A percentile compares a stretch with the other conserved stretches of the same genome.
phyloP scores from a whole-genome alignment of 176 grass and related monocot species.

The Alopecurus myosuroides region DNA sequence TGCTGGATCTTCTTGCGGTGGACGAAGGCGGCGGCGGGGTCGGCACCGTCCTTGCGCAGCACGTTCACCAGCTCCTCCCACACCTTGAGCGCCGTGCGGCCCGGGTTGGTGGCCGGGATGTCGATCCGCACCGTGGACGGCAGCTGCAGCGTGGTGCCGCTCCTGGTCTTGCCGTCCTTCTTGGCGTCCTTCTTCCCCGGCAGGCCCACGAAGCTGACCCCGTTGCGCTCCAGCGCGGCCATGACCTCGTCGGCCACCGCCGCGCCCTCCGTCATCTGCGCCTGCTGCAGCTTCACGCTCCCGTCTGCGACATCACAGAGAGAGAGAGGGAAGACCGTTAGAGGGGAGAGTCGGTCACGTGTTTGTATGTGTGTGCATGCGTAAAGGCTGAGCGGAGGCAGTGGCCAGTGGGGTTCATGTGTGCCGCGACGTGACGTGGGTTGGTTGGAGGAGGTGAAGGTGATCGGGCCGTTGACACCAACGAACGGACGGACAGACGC shows the following conservation, averaged over 20 bases:
- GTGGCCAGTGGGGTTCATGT: conserved; percentile 18
- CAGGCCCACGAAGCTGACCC: conserved; percentile 61
- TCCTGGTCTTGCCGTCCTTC: conserved; percentile 38
- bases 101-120: conserved; percentile 77
- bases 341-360: no score
- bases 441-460: background rate
- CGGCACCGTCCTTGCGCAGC: conserved; percentile 61
- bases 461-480: background rate
- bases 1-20: conserved; percentile 85
- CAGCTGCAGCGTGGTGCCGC: conserved; percentile 16
- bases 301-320: background rate
- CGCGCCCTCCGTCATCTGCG: conserved; percentile 36
- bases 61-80: conserved; percentile 90
- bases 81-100: conserved; percentile 51
- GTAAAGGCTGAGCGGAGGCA: background rate
- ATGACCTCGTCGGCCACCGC: conserved; percentile 77
- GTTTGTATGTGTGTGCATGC: no score
- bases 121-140: conserved; percentile 61
- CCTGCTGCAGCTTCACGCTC: conserved; percentile 29
- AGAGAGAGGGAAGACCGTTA: no score
- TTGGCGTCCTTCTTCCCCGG: conserved; percentile 28
- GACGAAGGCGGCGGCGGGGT: conserved; percentile 51
- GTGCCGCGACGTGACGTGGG: conserved; percentile 12
- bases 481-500: background rate
- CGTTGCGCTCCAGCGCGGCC: conserved; percentile 77